Evolutionary conservation across 2,329 filamentous ascomycete species (phyloP).

Genomic region (Fusarium austroafricanum): DNA sequence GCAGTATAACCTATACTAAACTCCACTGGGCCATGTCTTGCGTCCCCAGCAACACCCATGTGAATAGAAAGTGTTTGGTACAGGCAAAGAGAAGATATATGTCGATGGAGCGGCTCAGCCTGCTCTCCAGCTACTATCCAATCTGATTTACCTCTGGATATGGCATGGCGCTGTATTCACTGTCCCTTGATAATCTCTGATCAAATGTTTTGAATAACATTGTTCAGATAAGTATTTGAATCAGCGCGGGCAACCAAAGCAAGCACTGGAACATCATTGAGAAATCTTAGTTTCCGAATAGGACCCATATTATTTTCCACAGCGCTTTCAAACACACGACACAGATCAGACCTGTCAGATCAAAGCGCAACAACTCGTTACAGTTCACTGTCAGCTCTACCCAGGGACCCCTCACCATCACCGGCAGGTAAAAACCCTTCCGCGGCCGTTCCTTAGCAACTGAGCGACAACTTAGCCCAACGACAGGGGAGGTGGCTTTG

Average conservation of each 20-base stretch:
- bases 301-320: slow-evolving; percentile 19
- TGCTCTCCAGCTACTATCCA: neutral
- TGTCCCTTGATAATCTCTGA: neutral
- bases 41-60: slow-evolving; percentile 22
- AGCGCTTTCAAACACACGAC: slow-evolving; percentile 6
- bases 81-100: neutral
- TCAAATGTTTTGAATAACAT: neutral
- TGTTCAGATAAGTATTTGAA: neutral
- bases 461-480: slow-evolving; percentile 25
- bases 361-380: slow-evolving; percentile 1
- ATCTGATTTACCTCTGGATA: neutral
- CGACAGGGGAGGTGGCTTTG: slow-evolving; percentile 50
- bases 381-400: neutral
- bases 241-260: neutral
- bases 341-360: neutral
- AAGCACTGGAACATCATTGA: neutral
- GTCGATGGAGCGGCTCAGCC: neutral
- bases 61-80: neutral
- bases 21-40: slow-evolving; percentile 6
- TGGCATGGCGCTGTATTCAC: neutral
- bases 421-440: slow-evolving; percentile 16
- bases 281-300: neutral
- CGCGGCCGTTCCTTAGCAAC: slow-evolving; percentile 15
- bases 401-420: slow-evolving; percentile 4
- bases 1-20: neutral